Base-by-base conservation (phyloP, 305 asterid species). In the Fraxinus albicans region DNA sequence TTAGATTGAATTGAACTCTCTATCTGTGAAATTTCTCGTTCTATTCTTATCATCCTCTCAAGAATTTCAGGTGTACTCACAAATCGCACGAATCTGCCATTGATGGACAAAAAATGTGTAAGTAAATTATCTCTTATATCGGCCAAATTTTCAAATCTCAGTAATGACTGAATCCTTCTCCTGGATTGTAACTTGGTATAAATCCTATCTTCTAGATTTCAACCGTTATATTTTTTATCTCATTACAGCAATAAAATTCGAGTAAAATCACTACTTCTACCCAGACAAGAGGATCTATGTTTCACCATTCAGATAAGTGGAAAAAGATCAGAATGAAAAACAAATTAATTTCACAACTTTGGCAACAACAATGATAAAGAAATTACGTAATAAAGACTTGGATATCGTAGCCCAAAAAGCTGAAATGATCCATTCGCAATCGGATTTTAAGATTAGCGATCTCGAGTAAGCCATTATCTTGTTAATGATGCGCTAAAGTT, bases 1-100 rank as follows among this genome's bases (percentile, higher is more conserved):
- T 86, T 91, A 77, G 90, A 84, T 84, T 92, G 96, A 76, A 86
- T 82, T 35, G 97, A 91, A 80, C 86, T 89, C 83, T 91, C 96
- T 86, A 94, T 94, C 90, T 94, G 98, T 85, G 86, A 82, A 86
- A 94, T 91, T 85, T 94, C 98, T 38, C 82, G 85, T 81, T 94
- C 98, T 81, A 91, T 85, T 58, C 89, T 89, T 80, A 90, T 77
- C 81, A 93, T 88, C 87, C 97, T 90, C 92, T 94, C 97, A 40
- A 94, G 96, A 87, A 94, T 90, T 85, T 94, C 98, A 9, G 98
- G 97, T 1, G 96, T 91, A 88, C 96, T 94, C 42, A 94, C 91
- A 79, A 94, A 94, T 40, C 97, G 93, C 31, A 94, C 96, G 85
- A 93, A 92, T 87, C 97, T 94, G 92, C 87, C 85, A 85, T 38